Evolutionary conservation across 495 filamentous ascomycete species (phyloP).

Genomic region (Xylaria acuta): DNA sequence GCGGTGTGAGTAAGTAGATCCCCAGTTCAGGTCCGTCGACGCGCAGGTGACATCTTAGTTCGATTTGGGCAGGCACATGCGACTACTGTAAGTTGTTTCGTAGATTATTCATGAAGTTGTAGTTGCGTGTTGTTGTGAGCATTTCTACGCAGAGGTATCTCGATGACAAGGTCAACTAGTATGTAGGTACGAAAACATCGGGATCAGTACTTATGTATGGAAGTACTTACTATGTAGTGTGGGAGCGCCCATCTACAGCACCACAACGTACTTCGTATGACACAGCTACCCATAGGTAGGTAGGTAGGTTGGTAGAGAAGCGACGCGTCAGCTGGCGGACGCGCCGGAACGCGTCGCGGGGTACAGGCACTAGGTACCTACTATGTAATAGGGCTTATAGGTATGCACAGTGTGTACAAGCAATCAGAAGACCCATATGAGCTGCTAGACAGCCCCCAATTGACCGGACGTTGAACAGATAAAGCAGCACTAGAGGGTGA

Average conservation of each 20-base stretch:
- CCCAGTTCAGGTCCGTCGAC: background rate
- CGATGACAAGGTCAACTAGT: background rate
- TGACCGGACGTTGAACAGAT: too few species aligned
- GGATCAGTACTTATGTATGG: background rate
- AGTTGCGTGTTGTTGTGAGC: background rate
- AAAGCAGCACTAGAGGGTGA: background rate
- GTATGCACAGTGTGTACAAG: background rate
- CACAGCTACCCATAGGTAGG: background rate
- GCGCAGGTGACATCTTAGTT: background rate
- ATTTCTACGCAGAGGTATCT: background rate
- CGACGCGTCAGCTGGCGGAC: background rate
- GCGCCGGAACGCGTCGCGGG: conserved; percentile 13
- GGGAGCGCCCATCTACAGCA: background rate
- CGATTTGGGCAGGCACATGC: background rate
- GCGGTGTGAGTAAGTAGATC: background rate
- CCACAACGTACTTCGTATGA: background rate
- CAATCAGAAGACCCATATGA: background rate
- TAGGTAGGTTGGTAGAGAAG: background rate
- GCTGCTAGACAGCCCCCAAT: too few species aligned
- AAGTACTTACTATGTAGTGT: background rate
- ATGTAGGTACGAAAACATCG: too few species aligned
- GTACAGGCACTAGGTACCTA: background rate
- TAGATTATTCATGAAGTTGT: too few species aligned
- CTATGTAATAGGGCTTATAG: background rate
- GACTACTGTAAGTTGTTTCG: background rate